Evolutionary conservation across 2,329 filamentous ascomycete species (phyloP).

Genomic region (Zasmidium citrigriseum): DNA sequence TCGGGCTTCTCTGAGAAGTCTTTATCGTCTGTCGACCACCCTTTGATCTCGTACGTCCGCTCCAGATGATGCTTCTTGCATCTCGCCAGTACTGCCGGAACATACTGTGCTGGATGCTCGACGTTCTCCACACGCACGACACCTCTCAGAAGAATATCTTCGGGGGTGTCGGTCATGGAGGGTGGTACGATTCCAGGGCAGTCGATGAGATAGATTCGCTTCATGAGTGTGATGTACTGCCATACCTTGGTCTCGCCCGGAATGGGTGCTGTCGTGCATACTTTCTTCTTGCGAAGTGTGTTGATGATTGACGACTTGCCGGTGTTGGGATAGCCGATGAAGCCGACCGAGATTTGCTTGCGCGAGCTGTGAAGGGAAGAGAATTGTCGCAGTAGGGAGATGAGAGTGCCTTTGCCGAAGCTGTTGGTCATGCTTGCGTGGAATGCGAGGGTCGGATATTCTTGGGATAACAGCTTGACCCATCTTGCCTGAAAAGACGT

Average conservation of each 20-base stretch:
- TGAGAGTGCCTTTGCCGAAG: conserved; percentile 93
- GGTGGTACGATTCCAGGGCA: conserved; percentile 96
- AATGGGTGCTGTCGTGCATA: conserved; percentile 90
- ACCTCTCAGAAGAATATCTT: conserved; percentile 85
- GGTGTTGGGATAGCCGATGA: conserved; percentile 88
- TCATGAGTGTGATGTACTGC: conserved; percentile 97
- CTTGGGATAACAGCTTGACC: conserved; percentile 85
- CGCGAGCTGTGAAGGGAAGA: conserved; percentile 83
- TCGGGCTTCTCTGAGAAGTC: conserved; percentile 28
- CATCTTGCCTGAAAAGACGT: conserved; percentile 72
- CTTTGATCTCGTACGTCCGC: conserved; percentile 85
- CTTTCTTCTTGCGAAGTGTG: conserved; percentile 89
- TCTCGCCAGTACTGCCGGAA: conserved; percentile 74
- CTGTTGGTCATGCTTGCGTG: conserved; percentile 93
- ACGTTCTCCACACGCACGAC: conserved; percentile 96
- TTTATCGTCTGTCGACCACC: conserved; percentile 52
- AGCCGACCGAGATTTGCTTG: conserved; percentile 91
- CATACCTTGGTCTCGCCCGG: conserved; percentile 97
- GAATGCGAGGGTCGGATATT: conserved; percentile 92
- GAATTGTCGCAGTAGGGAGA: conserved; percentile 89
- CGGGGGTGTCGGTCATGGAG: conserved; percentile 76
- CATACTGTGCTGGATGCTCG: conserved; percentile 94
- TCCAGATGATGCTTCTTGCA: conserved; percentile 88
- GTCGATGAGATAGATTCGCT: conserved; percentile 91
- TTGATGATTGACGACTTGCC: conserved; percentile 98